A percentile compares a stretch with the other conserved stretches of the same genome.
phyloP scores from a whole-genome alignment of 2,329 filamentous ascomycete species.

The Fusarium devonianum region DNA sequence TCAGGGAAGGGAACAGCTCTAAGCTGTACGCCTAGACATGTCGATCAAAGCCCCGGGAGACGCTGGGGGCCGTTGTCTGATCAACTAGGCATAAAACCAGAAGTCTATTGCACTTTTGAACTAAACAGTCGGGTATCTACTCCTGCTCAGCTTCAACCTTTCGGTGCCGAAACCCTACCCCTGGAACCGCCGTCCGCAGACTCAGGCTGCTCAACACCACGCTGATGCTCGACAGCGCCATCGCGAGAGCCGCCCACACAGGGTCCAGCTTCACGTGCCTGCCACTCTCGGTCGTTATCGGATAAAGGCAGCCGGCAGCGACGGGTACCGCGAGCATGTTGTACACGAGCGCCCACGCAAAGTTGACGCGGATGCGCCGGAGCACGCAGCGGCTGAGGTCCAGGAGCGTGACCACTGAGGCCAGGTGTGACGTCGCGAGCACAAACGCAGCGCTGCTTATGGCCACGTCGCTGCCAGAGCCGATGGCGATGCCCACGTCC shows the following conservation, averaged over 20 bases:
- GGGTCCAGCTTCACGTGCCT: constrained; percentile 72
- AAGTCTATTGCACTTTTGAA: not conserved
- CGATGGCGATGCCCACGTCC: constrained; percentile 85
- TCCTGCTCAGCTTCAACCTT: constrained; percentile 19
- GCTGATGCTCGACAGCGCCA: constrained; percentile 91
- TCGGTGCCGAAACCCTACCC: constrained; percentile 52
- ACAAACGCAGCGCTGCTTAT: constrained; percentile 84
- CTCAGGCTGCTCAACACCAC: constrained; percentile 84
- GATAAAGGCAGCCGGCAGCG: constrained; percentile 80
- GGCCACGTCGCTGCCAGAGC: constrained; percentile 83
- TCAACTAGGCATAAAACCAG: not conserved
- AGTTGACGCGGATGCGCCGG: constrained; percentile 81
- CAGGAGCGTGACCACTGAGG: constrained; percentile 75
- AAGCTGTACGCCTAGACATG: not conserved
- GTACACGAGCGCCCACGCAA: constrained; percentile 84
- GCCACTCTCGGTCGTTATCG: constrained; percentile 54
- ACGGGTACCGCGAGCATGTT: constrained; percentile 81
- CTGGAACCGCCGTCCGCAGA: constrained; percentile 61
- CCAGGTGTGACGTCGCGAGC: constrained; percentile 75
- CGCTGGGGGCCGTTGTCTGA: not conserved
- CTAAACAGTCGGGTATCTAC: not conserved
- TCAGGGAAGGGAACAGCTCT: not conserved
- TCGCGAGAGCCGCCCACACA: constrained; percentile 88
- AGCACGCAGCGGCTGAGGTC: constrained; percentile 76
- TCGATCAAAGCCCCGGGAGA: not conserved